Base-by-base conservation (phyloP, 306 rosid species). In the Cicer judaicum region DNA sequence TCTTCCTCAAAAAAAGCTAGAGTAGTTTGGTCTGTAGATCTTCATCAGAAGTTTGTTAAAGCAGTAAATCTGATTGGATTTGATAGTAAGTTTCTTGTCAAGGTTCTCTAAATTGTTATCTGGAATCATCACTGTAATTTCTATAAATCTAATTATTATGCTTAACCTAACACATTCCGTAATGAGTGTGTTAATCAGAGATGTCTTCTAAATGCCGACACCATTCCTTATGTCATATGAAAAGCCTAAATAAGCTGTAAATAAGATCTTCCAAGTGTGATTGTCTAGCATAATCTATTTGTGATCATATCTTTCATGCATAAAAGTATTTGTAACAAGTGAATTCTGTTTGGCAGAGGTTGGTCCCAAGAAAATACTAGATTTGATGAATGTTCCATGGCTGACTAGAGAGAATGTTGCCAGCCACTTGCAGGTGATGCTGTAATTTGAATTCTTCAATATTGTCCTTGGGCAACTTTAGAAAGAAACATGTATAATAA, bases 21-120 rank as follows among this genome's bases (percentile, higher is more conserved):
- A 83, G 98, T 95, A 14, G 97, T 95, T 70, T 95, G 99, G 99
- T 92, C 98, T 16, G 89, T 95, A 1, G 99, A 95, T 80, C 98
- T 95, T 76, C 99, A 95, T 81, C 99, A 95, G 84, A 89, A 95
- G 85, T 95, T 95, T 73, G 99, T 95, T 15, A 92, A 89, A 78
- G 99, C 99, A 3, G 99, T 95, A 71, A 86, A 95, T 74, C 98
- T 87, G 63, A 95, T 95, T 70, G 99, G 98, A 29, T 89, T 95
- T 73, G 96, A 92, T 83, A 95, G 99, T 95, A 88, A 86, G 99
- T 85, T 77, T 72, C 72, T 34, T 14, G 64, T 59, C 39, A 47
- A 52, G 52, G 79, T 65, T 78, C 24, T 62, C 12, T 70, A 14
- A 60, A 77, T 42, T 54, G 36, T 67, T 41, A 38, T 43, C 77